Conservation (phyloP, 2,329 filamentous ascomycete species). For the Botrytis paeoniae region DNA sequence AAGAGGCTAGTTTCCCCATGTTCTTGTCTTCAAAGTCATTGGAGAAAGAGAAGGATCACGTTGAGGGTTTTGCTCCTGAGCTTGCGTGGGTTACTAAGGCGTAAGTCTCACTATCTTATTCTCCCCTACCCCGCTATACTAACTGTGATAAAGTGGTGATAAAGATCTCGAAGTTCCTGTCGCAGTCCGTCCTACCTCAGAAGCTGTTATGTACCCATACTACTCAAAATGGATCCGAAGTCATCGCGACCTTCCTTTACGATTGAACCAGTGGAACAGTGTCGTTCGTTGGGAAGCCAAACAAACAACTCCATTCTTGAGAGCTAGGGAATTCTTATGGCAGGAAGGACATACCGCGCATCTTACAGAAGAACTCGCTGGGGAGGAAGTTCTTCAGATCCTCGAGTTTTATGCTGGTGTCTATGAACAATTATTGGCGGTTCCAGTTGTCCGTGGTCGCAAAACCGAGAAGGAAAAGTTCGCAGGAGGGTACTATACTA, state of each 20-base stretch:
- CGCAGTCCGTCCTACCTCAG: conserved; percentile 65
- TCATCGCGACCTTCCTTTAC: conserved; percentile 89
- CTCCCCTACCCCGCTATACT: conserved; percentile 28
- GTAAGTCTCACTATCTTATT: conserved; percentile 44
- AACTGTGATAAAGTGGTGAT: conserved; percentile 62
- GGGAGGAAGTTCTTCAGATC: conserved; percentile 85
- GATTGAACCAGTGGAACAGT: conserved; percentile 96
- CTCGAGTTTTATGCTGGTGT: conserved; percentile 88
- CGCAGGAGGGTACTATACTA: conserved; percentile 92
- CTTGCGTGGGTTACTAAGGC: conserved; percentile 86
- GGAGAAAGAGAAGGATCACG: conserved; percentile 78
- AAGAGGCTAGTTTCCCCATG: conserved; percentile 95
- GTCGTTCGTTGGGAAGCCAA: conserved; percentile 97
- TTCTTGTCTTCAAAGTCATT: conserved; percentile 92
- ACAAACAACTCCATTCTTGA: conserved; percentile 80
- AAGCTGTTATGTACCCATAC: conserved; percentile 91
- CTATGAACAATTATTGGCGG: conserved; percentile 90
- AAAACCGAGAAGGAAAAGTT: conserved; percentile 99
- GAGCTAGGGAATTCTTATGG: conserved; percentile 95
- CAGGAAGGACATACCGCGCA: conserved; percentile 85
- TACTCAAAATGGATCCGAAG: conserved; percentile 96
- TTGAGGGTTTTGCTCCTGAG: conserved; percentile 97
- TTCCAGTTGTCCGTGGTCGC: conserved; percentile 85
- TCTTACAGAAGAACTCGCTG: conserved; percentile 76
- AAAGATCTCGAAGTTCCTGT: conserved; percentile 83